Base-by-base conservation (phyloP, 1,284 basidiomycete species). In the Apiotrichum veenhuisii region DNA sequence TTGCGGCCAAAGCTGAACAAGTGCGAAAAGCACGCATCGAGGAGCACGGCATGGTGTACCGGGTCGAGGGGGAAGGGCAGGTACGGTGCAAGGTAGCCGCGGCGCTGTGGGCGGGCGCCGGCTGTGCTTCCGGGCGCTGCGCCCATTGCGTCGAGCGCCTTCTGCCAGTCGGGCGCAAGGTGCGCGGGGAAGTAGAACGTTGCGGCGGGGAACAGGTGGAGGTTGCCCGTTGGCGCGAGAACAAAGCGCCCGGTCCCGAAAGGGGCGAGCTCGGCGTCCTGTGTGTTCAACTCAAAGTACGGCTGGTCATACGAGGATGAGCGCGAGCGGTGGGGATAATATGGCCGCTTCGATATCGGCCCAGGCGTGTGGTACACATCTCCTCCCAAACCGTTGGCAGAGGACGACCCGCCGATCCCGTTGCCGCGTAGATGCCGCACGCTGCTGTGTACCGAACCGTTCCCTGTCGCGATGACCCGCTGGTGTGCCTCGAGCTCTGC, bases 101-200 rank as follows among this genome's bases (percentile, higher is more conserved):
- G 62, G 2, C 60, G 51, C 11, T 53, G 20, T 2, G 49, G 49
- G 10, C 46, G 46, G 1, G 46, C 36, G 1, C 9, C n/a, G n/a
- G n/a, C n/a, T n/a, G n/a, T 8, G 15, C 18, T 23, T 18, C 46
- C 46, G 2, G 46, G 46, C 2, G 40, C 48, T 8, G 43, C 46
- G 12, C 20, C 30, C 23, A 60, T 53, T 1, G 58, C 59, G 23
- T 61, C 50, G 10, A 65, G 53, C 12, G 54, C 55, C 17, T 59
- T 48, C 34, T 57, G 53, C 64, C 64, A 65, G 48, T 63, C 64
- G 3, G 64, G 57, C 20, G 51, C 58, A 8, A 62, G 52, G 46
- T 63, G 54, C 0, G 64, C 62, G 1, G 64, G 64, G 3, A 52
- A 53, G 47, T 65, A 65, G 53, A 65, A 65, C n/a, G 64, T 65